These are phyloP conservation scores for Aristolochia fimbriata DNA, from an alignment of 164 flowering plant genomes.

Conservation along the genomic window DNA sequence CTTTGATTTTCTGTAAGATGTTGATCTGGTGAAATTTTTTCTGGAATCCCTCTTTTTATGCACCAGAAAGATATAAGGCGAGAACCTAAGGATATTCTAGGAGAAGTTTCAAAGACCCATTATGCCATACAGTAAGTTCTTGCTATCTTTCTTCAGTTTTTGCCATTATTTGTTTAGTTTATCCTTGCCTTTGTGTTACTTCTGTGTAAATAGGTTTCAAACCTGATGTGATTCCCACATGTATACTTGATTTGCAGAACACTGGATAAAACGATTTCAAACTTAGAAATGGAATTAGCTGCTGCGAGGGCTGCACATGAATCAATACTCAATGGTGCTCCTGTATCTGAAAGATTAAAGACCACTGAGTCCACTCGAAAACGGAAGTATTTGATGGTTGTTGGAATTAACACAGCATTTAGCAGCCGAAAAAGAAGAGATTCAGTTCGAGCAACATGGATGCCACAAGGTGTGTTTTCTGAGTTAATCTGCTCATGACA, in stretches of 20 bases:
- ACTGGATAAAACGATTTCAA: slow-evolving; percentile 85
- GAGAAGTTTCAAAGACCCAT: slow-evolving; percentile 70
- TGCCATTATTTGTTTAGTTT: neutral
- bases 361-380: slow-evolving; percentile 31
- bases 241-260: slow-evolving; percentile 36
- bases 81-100: slow-evolving; percentile 40
- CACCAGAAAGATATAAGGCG: slow-evolving; percentile 29
- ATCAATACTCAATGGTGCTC: slow-evolving; percentile 70
- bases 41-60: slow-evolving; percentile 1
- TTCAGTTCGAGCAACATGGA: slow-evolving; percentile 96
- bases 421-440: slow-evolving; percentile 96
- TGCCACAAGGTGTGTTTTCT: slow-evolving; percentile 67
- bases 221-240: neutral
- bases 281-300: slow-evolving; percentile 90
- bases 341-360: slow-evolving; percentile 38
- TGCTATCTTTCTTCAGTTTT: neutral
- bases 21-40: neutral
- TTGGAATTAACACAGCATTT: slow-evolving; percentile 94
- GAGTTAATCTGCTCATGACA: neutral
- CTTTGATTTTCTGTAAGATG: neutral
- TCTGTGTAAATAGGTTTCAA: neutral
- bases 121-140: slow-evolving; percentile 71
- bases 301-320: slow-evolving; percentile 93
- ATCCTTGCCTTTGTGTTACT: neutral
- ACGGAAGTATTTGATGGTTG: slow-evolving; percentile 75